Evolutionary conservation across 345 rosid species (phyloP).

Genomic region (Anacardium occidentale): DNA sequence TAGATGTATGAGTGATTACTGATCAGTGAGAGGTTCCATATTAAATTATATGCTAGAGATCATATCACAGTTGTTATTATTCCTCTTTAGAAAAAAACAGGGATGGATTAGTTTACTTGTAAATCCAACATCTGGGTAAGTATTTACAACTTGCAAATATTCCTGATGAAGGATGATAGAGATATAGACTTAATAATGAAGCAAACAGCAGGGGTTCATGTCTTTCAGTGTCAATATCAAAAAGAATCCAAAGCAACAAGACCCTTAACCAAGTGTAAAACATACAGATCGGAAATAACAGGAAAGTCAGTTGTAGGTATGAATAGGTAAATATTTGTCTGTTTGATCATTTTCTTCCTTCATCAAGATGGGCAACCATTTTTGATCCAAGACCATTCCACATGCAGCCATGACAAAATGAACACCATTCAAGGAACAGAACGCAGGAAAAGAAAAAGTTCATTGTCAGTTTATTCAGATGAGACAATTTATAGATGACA

Average conservation of each 20-base stretch:
- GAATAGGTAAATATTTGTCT: not conserved
- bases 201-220: not conserved
- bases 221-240: not conserved
- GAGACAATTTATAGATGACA: not conserved
- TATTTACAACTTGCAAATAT: not conserved
- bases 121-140: not conserved
- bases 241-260: conserved; percentile 22
- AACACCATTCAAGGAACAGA: conserved; percentile 1
- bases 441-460: not conserved
- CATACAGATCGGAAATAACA: not conserved
- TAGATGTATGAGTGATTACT: too few relatives aligned
- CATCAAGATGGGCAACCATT: too few relatives aligned
- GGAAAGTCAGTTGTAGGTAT: not conserved
- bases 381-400: not conserved
- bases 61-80: too few relatives aligned
- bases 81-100: too few relatives aligned
- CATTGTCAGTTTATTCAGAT: not conserved
- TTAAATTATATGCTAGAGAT: too few relatives aligned
- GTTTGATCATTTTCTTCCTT: not conserved
- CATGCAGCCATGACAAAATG: conserved; percentile 13
- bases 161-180: not conserved
- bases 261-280: conserved; percentile 13
- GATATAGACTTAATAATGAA: not conserved
- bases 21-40: too few relatives aligned
- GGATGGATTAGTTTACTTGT: not conserved